A percentile compares a stretch with the other conserved stretches of the same genome.
These are phyloP conservation scores for Thalassiosira ordinaria DNA, from an alignment of 352 stramenopile genomes.

Conservation along the genomic window DNA sequence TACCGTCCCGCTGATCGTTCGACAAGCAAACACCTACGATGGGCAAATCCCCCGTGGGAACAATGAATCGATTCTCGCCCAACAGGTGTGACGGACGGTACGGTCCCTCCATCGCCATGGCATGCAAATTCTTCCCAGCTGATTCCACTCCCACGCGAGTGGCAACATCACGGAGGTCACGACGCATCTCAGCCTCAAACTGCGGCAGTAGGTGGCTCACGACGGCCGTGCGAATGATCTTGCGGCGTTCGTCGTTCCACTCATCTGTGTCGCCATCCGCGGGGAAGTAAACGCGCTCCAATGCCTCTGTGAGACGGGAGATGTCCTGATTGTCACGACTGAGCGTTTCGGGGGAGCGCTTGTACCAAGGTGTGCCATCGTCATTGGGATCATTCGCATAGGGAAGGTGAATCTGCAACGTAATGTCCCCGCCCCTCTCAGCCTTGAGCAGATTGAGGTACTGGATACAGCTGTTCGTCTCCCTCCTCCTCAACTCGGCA, in stretches of 20 bases:
- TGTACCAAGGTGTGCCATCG: constrained; percentile 75
- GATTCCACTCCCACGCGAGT: constrained; percentile 67
- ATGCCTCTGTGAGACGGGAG: constrained; percentile 55
- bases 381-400: constrained; percentile 44
- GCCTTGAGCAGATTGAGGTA: constrained; percentile 85
- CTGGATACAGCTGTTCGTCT: constrained; percentile 80
- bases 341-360: constrained; percentile 43
- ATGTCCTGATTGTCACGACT: constrained; percentile 57
- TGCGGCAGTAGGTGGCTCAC: constrained; percentile 80
- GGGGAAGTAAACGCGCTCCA: constrained; percentile 80
- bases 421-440: constrained; percentile 75
- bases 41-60: constrained; percentile 77
- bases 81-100: constrained; percentile 75
- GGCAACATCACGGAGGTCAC: constrained; percentile 75
- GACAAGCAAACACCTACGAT: constrained; percentile 82
- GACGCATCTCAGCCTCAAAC: constrained; percentile 81
- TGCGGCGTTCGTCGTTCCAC: constrained; percentile 79
- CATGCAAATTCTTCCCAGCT: constrained; percentile 72
- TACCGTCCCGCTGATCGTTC: constrained; percentile 74
- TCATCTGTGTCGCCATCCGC: constrained; percentile 71
- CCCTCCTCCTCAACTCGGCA: constrained; percentile 65
- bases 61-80: constrained; percentile 82
- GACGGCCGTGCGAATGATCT: constrained; percentile 79
- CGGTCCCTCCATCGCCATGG: constrained; percentile 85
- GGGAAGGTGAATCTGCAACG: constrained; percentile 79